Evolutionary conservation across 2,329 filamentous ascomycete species (phyloP).

Genomic region (Kalmusia sp.): DNA sequence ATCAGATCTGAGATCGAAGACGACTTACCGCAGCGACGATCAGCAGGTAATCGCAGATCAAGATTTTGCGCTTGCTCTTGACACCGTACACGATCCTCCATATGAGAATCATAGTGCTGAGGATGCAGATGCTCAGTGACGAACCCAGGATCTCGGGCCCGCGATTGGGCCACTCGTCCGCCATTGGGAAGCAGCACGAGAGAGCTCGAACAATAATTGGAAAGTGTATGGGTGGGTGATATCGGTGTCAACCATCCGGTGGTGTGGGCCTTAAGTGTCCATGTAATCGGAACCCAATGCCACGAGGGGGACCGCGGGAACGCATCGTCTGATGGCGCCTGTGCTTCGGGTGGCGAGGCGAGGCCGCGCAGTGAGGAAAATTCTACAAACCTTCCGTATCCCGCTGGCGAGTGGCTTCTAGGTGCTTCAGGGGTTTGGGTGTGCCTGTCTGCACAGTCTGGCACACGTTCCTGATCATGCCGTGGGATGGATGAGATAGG

Average conservation of each 20-base stretch:
- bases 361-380: background rate
- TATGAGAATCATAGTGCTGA: constrained; percentile 23
- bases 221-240: background rate
- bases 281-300: background rate
- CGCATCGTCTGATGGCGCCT: background rate
- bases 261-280: constrained; percentile 1
- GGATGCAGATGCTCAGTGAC: constrained; percentile 19
- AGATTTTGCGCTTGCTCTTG: constrained; percentile 23
- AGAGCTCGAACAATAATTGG: background rate
- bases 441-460: background rate
- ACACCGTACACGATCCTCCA: constrained; percentile 33
- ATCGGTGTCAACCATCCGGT: background rate
- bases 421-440: background rate
- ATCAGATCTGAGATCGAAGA: background rate
- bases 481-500: constrained; percentile 1
- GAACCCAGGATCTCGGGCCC: constrained; percentile 22
- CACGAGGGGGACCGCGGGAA: background rate
- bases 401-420: background rate
- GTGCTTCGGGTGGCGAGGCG: background rate
- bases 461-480: background rate
- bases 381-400: background rate
- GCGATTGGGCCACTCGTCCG: constrained; percentile 26
- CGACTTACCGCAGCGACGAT: constrained; percentile 26
- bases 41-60: constrained; percentile 32
- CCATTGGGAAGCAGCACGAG: constrained; percentile 13